Evolutionary conservation across 208 protist genomes (phyloP), one percentile per base, ranked within the genome.

Genomic region (Acanthamoeba comandoni): DNA sequence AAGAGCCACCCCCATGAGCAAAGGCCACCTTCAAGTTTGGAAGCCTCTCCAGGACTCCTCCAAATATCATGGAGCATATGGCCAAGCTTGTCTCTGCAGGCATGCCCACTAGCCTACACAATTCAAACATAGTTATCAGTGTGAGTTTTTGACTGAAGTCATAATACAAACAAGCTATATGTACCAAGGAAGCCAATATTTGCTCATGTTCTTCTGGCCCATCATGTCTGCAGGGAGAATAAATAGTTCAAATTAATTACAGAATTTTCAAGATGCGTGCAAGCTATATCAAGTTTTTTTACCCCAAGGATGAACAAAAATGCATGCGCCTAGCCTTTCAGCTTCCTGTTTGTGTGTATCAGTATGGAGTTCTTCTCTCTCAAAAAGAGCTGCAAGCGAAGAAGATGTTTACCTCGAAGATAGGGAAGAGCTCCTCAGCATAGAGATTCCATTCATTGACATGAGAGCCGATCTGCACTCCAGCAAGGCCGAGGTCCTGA

Each of bases 301-400:
- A 84, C 57, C 94, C 96, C 96, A 97, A 22, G 96, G 96, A 80
- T 97, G 96, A 9, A 97, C 92, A 77, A 97, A 97, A 1, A 97
- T 90, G 5, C 88, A 22, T 3, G 94, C 95, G 8, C 49, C 79
- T 8, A 96, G 86, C 29, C 94, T 82, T 53, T 95, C 95, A 7
- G 75, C 57, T 5, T 93, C 91, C 91, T 93, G 31, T 49, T 5
- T 31, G 43, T 90, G 53, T 17, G 13, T 62, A 62, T 62, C 19
- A 62, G 55, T 19, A 62, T 19, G 55, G 19, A 62, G 19, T 19
- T 62, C 55, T 19, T 19, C 55, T 19, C 19, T 62, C 19, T 62
- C 19, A 62, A 19, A 19, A 62, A 19, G 19, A 19, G 19, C 19
- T 62, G 19, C 55, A 62, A 19, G n/a, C n/a, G n/a, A n/a, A n/a